Percentiles rank a stretch among this genome's conserved stretches.
Evolutionary conservation across 345 rosid genomes (phyloP).

Genomic region (Barbarea vulgaris): DNA sequence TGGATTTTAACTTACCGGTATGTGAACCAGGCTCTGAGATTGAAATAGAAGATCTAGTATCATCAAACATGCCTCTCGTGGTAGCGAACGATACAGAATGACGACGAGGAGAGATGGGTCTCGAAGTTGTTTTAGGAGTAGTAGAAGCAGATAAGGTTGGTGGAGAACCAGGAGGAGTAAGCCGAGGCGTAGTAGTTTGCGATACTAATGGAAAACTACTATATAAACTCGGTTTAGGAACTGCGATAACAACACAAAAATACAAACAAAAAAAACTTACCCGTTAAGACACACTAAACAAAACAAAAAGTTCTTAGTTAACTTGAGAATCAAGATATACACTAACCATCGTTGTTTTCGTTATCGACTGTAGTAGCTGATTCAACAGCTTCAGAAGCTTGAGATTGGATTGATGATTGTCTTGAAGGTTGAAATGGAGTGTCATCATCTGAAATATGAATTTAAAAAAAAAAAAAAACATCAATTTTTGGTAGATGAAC

Average conservation of each 20-base stretch:
- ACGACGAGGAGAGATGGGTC: slow-evolving; percentile 79
- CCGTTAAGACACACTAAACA: neutral
- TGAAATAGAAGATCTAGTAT: slow-evolving; percentile 62
- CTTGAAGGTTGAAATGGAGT: slow-evolving; percentile 49
- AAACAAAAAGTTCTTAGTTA: neutral
- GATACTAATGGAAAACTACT: slow-evolving; percentile 54
- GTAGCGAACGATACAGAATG: slow-evolving; percentile 77
- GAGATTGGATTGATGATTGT: slow-evolving; percentile 57
- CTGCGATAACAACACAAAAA: slow-evolving; percentile 37
- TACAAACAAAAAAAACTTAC: neutral
- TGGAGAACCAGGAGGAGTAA: slow-evolving; percentile 92
- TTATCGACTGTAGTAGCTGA: slow-evolving; percentile 51
- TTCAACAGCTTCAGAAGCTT: slow-evolving; percentile 54
- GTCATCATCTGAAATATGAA: slow-evolving; percentile 63
- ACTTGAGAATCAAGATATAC: neutral
- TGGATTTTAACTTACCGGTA: slow-evolving; percentile 44
- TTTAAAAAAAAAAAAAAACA: neutral
- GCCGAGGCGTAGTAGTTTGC: slow-evolving; percentile 67
- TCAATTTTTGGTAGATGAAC: neutral
- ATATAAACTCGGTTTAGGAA: slow-evolving; percentile 49
- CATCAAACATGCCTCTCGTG: slow-evolving; percentile 72
- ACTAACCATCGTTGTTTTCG: slow-evolving; percentile 53
- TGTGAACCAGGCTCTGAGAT: slow-evolving; percentile 63
- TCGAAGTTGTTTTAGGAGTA: slow-evolving; percentile 76
- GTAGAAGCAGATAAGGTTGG: slow-evolving; percentile 74